phyloP scores from a whole-genome alignment of 768 basidiomycete genomes.

The Lentinula sp. region DNA sequence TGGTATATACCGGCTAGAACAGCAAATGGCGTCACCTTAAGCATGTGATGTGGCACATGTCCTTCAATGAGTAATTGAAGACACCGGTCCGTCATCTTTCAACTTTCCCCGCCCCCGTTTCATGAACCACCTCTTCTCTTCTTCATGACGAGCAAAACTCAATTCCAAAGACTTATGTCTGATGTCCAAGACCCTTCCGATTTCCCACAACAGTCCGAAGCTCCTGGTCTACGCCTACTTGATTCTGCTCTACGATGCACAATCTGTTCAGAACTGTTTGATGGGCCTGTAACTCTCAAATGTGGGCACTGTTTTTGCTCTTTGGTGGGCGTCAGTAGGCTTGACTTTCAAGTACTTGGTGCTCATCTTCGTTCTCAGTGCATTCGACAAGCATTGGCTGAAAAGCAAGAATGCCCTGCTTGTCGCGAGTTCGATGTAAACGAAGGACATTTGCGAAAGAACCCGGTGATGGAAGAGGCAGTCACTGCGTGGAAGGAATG shows the following conservation, averaged over 20 bases:
- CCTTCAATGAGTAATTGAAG: not conserved
- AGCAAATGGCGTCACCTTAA: not conserved
- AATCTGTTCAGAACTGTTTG: slow-evolving; percentile 72
- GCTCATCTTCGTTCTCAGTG: slow-evolving; percentile 40
- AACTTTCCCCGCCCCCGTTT: not conserved
- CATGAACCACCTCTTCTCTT: not conserved
- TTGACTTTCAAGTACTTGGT: not conserved
- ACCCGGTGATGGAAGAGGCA: slow-evolving; percentile 64
- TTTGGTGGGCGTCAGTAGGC: slow-evolving; percentile 34
- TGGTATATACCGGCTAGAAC: not conserved
- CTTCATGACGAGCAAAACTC: not conserved
- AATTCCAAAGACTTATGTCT: slow-evolving; percentile 16
- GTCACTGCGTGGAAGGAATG: slow-evolving; percentile 66
- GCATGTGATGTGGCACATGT: not conserved
- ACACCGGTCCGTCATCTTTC: slow-evolving; percentile 3
- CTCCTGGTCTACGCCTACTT: slow-evolving; percentile 53
- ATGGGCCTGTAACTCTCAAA: slow-evolving; percentile 63
- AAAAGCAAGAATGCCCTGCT: slow-evolving; percentile 64
- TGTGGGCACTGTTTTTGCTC: slow-evolving; percentile 88
- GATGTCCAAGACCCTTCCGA: slow-evolving; percentile 62
- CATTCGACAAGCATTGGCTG: slow-evolving; percentile 51
- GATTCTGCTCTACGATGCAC: slow-evolving; percentile 66
- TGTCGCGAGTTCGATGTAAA: slow-evolving; percentile 51
- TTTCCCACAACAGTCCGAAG: slow-evolving; percentile 40
- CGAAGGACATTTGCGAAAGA: slow-evolving; percentile 62